Percentiles rank a stretch among this genome's conserved stretches.
Evolutionary conservation across 805 yeast species (phyloP).

Genomic region (Candida maesae): DNA sequence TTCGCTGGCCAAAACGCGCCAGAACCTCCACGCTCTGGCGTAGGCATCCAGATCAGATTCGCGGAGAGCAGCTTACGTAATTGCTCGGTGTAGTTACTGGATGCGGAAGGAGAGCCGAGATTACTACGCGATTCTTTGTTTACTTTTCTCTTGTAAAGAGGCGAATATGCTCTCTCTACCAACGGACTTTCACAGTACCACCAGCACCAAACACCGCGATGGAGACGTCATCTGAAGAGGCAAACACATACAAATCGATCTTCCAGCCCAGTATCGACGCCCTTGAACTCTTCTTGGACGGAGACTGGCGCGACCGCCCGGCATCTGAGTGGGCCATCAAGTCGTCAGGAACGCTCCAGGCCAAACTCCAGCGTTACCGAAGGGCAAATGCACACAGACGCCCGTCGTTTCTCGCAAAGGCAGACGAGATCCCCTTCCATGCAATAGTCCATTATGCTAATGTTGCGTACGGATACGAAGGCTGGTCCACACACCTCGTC

Average conservation of each 20-base stretch:
- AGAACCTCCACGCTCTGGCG: too few relatives aligned
- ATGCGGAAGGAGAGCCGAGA: too few relatives aligned
- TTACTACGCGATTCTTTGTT: too few relatives aligned
- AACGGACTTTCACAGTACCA: too few relatives aligned
- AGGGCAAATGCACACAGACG: conserved; percentile 8
- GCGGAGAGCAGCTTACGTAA: too few relatives aligned
- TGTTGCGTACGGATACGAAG: conserved; percentile 51
- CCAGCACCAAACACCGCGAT: not conserved
- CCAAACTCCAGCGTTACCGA: conserved; percentile 37
- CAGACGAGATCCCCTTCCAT: conserved; percentile 30
- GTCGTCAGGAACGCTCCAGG: conserved; percentile 45
- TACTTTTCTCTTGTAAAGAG: too few relatives aligned
- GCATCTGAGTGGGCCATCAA: conserved; percentile 45
- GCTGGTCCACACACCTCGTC: conserved; percentile 49
- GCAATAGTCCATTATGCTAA: conserved; percentile 41
- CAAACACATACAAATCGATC: too few relatives aligned
- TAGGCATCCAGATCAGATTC: too few relatives aligned
- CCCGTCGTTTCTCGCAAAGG: conserved; percentile 1
- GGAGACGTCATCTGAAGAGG: too few relatives aligned
- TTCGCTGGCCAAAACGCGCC: too few relatives aligned
- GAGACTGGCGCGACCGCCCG: conserved; percentile 34
- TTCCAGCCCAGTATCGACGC: conserved; percentile 21
- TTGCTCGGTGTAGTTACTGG: too few relatives aligned
- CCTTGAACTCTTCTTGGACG: conserved; percentile 27
- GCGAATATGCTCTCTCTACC: too few relatives aligned